Conservation (phyloP, 768 basidiomycete genomes). For the Suillus sp. region DNA sequence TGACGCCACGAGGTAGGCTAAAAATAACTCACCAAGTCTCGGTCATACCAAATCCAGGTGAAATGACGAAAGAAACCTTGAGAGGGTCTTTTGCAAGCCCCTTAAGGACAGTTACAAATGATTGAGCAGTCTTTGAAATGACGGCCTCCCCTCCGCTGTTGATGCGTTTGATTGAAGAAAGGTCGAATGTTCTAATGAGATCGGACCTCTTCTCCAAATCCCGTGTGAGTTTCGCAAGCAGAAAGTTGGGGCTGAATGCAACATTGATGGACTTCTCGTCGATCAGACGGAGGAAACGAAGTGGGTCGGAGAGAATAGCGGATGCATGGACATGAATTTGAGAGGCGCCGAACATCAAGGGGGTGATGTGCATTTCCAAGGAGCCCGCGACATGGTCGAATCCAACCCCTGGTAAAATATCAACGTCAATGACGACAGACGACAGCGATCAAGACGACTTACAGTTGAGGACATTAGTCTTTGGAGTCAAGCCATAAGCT, state of each 20-base stretch:
- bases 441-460: background rate
- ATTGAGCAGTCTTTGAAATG: slow-evolving; percentile 38
- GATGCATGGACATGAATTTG: slow-evolving; percentile 4
- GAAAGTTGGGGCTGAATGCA: slow-evolving; percentile 43
- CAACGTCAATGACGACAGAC: background rate
- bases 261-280: slow-evolving; percentile 35
- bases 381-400: slow-evolving; percentile 47
- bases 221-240: slow-evolving; percentile 40
- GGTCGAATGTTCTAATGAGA: slow-evolving; percentile 30
- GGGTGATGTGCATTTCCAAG: slow-evolving; percentile 40
- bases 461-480: slow-evolving; percentile 41
- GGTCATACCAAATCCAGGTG: slow-evolving; percentile 46
- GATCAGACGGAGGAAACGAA: slow-evolving; percentile 19
- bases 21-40: slow-evolving; percentile 38
- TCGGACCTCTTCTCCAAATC: slow-evolving; percentile 30
- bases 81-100: slow-evolving; percentile 21
- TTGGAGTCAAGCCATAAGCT: slow-evolving; percentile 33
- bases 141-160: slow-evolving; percentile 48
- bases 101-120: slow-evolving; percentile 36
- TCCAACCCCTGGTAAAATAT: slow-evolving; percentile 33
- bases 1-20: background rate
- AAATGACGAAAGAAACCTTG: slow-evolving; percentile 22
- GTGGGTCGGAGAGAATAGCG: slow-evolving; percentile 5
- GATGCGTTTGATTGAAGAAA: slow-evolving; percentile 36
- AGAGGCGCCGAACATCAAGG: slow-evolving; percentile 19